These are phyloP conservation scores for Cryphonectria radicalis DNA, from an alignment of 2,329 filamentous ascomycete species.

Conservation along the genomic window DNA sequence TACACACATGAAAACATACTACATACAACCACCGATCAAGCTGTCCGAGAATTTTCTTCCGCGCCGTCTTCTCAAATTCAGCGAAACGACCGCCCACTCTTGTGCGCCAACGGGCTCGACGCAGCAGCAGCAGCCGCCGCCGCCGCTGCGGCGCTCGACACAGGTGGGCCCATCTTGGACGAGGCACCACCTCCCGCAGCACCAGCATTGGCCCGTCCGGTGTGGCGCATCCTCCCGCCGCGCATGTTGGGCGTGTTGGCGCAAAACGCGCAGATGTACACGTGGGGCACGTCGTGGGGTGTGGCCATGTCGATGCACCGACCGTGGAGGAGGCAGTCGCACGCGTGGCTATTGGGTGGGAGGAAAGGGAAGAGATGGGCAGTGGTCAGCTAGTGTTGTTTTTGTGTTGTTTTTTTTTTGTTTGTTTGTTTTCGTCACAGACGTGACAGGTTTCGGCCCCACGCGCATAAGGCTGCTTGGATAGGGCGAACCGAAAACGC, in stretches of 20 bases:
- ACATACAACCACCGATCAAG: not conserved
- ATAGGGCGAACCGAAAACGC: not conserved
- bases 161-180: slow-evolving; percentile 34
- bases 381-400: slow-evolving; percentile 22
- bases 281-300: slow-evolving; percentile 55
- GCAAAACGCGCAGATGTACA: slow-evolving; percentile 69
- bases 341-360: slow-evolving; percentile 56
- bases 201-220: slow-evolving; percentile 37
- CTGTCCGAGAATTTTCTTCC: not conserved
- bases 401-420: slow-evolving; percentile 19
- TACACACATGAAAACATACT: not conserved
- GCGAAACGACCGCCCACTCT: slow-evolving; percentile 51
- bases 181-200: slow-evolving; percentile 4
- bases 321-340: slow-evolving; percentile 69
- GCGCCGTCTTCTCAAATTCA: slow-evolving; percentile 31
- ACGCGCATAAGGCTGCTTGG: slow-evolving; percentile 3
- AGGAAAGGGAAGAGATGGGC: not conserved
- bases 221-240: slow-evolving; percentile 52
- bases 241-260: slow-evolving; percentile 61
- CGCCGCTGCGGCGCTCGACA: slow-evolving; percentile 26
- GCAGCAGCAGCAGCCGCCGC: slow-evolving; percentile 22
- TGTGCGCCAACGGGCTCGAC: slow-evolving; percentile 49
- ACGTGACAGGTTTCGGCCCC: not conserved
- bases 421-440: slow-evolving; percentile 4
- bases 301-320: slow-evolving; percentile 62